Evolutionary conservation across 495 filamentous ascomycete genomes (phyloP).

Genomic region (Aspergillus mulundensis): DNA sequence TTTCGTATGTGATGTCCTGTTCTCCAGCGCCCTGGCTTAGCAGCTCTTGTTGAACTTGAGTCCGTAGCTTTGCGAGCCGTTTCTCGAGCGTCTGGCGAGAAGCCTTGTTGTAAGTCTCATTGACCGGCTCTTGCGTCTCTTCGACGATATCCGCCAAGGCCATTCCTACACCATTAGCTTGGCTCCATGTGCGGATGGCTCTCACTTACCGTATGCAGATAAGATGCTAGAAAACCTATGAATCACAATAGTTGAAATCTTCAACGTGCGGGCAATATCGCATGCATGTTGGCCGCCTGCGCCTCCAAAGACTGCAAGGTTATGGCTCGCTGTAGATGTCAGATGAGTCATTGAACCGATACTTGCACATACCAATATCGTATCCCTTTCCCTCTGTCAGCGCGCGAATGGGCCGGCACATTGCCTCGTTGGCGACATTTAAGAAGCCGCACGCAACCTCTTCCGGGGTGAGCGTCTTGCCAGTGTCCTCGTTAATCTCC

Average conservation of each 20-base stretch:
- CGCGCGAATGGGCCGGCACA: conserved; percentile 88
- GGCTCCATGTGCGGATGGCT: no score
- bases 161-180: conserved; percentile 52
- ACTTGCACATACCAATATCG: conserved; percentile 36
- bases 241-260: conserved; percentile 80
- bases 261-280: conserved; percentile 89
- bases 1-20: conserved; percentile 34
- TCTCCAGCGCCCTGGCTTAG: conserved; percentile 26
- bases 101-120: conserved; percentile 33
- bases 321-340: conserved; percentile 66
- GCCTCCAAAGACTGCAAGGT: conserved; percentile 88
- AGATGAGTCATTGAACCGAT: background rate
- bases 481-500: conserved; percentile 60
- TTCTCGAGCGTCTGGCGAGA: background rate
- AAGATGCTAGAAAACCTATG: conserved; percentile 92
- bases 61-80: conserved; percentile 12
- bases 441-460: conserved; percentile 77
- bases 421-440: conserved; percentile 91
- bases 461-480: conserved; percentile 56
- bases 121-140: conserved; percentile 86
- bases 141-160: conserved; percentile 92
- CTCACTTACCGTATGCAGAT: conserved; percentile 81
- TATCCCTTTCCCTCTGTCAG: conserved; percentile 94
- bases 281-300: conserved; percentile 95
- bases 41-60: background rate